phyloP scores from a whole-genome alignment of 352 stramenopile species.

The Pythium myriotylum region DNA sequence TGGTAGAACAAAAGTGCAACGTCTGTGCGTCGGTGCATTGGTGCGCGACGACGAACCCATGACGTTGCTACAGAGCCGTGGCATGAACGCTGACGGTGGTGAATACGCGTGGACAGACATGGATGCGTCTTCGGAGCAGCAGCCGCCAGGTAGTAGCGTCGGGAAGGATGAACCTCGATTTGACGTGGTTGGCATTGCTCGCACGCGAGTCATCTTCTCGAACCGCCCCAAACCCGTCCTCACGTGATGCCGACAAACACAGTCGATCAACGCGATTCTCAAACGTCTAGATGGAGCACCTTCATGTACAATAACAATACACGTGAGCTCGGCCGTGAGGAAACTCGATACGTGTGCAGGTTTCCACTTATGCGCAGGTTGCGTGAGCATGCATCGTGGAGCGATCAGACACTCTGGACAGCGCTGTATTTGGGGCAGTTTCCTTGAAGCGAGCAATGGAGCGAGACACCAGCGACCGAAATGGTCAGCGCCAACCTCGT shows the following conservation, averaged over 20 bases:
- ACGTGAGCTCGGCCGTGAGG: background rate
- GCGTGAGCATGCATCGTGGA: background rate
- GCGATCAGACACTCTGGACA: background rate
- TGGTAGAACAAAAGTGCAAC: too few species aligned
- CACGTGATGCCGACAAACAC: slow-evolving; percentile 12
- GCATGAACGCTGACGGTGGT: too few species aligned
- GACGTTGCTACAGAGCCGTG: too few species aligned
- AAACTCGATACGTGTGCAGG: too few species aligned
- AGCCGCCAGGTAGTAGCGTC: too few species aligned
- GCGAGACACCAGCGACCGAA: background rate
- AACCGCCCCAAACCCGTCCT: slow-evolving; percentile 79
- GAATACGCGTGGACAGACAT: background rate
- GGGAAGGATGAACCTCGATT: too few species aligned
- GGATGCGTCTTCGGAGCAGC: background rate
- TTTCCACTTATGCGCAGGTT: too few species aligned
- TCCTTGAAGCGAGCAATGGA: background rate
- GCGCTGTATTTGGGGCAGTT: background rate
- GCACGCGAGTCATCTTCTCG: slow-evolving; percentile 75
- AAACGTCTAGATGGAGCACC: background rate
- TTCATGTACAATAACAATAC: background rate
- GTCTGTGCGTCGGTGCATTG: background rate
- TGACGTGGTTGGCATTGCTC: slow-evolving; percentile 80
- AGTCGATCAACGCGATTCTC: background rate
- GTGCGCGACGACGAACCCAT: too few species aligned
- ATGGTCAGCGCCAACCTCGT: background rate